A percentile compares a stretch with the other conserved stretches of the same genome.
phyloP scores from a whole-genome alignment of 2,329 filamentous ascomycete species.

The Zymoseptoria pseudotritici region DNA sequence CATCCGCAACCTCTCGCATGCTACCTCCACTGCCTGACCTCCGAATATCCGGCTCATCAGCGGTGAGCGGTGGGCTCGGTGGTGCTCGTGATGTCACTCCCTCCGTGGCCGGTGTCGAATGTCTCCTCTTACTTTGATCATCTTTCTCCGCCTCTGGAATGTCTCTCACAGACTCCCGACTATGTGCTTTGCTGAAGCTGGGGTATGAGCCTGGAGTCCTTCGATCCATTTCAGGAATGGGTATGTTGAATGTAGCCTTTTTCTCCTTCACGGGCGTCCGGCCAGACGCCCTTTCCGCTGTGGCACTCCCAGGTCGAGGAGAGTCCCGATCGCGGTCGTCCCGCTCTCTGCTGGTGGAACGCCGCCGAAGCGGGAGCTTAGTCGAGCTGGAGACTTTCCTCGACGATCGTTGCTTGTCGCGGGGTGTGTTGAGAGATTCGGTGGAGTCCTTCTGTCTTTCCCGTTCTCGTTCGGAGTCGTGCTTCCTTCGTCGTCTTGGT shows the following conservation, averaged over 20 bases:
- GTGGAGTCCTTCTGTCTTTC: slow-evolving; percentile 14
- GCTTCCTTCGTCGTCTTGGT: slow-evolving; percentile 24
- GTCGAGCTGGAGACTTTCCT: slow-evolving; percentile 22
- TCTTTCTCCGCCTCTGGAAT: slow-evolving; percentile 34
- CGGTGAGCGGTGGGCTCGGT: slow-evolving; percentile 43
- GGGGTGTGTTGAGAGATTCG: slow-evolving; percentile 7
- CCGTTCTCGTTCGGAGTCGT: slow-evolving; percentile 24
- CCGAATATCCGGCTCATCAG: slow-evolving; percentile 37
- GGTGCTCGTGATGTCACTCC: slow-evolving; percentile 29
- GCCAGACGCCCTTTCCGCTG: slow-evolving; percentile 4
- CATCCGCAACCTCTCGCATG: slow-evolving; percentile 34
- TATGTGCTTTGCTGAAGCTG: slow-evolving; percentile 80
- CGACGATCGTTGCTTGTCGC: slow-evolving; percentile 23
- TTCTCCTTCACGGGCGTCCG: slow-evolving; percentile 7
- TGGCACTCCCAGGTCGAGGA: slow-evolving; percentile 7
- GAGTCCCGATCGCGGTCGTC: slow-evolving; percentile 23
- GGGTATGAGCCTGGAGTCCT: slow-evolving; percentile 60
- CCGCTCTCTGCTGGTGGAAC: slow-evolving; percentile 21
- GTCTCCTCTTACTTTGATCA: slow-evolving; percentile 18
- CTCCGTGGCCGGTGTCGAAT: slow-evolving; percentile 20
- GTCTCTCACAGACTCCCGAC: slow-evolving; percentile 73
- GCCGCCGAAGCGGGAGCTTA: slow-evolving; percentile 19
- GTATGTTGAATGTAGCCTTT: slow-evolving; percentile 26
- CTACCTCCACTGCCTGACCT: slow-evolving; percentile 39
- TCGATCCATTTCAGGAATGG: slow-evolving; percentile 42